A percentile compares a stretch with the other conserved stretches of the same genome.
phyloP scores from a whole-genome alignment of 208 protist species.

The Endotrypanum monterogeii region DNA sequence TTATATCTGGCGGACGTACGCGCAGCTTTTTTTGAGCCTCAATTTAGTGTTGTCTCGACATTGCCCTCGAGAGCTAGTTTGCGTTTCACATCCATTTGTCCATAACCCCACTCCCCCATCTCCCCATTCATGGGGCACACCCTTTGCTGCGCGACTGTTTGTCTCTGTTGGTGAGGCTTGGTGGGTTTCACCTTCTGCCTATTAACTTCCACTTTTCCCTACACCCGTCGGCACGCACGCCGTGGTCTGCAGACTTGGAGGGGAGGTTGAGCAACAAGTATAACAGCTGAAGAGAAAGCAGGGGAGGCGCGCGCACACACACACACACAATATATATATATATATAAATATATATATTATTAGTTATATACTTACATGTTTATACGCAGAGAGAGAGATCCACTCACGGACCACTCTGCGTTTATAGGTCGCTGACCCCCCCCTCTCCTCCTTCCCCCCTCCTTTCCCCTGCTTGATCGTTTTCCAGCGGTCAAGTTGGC shows the following conservation, averaged over 20 bases:
- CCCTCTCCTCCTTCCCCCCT: background rate
- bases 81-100: background rate
- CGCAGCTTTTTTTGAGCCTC: background rate
- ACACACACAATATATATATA: constrained; percentile 15
- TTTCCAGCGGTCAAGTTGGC: no score
- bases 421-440: background rate
- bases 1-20: background rate
- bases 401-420: background rate
- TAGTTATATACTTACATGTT: background rate
- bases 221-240: background rate
- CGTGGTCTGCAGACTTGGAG: no score
- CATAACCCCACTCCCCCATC: background rate
- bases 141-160: no score
- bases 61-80: background rate
- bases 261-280: no score
- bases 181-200: no score
- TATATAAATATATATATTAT: no score
- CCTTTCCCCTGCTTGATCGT: background rate
- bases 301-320: constrained; percentile 11
- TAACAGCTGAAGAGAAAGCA: no score
- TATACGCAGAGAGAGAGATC: background rate
- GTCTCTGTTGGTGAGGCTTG: no score
- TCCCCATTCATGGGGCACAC: no score
- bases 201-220: background rate
- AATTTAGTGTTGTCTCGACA: background rate